These are phyloP conservation scores for Ilyonectria robusta DNA, from an alignment of 2,329 filamentous ascomycete species.

Conservation along the genomic window DNA sequence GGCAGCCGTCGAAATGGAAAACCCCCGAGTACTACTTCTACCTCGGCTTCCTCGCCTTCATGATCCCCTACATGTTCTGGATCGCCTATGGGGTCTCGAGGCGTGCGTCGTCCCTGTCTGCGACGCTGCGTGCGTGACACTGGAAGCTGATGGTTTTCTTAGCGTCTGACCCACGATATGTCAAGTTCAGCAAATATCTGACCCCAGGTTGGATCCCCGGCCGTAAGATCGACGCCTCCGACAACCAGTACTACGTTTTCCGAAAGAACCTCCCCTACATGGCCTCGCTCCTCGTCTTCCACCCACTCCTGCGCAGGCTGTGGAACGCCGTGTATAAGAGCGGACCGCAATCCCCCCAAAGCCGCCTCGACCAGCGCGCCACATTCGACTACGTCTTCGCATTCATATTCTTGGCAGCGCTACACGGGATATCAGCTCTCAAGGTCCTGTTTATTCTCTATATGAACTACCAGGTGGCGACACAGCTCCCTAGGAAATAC, in stretches of 20 bases:
- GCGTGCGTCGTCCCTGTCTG: constrained; percentile 64
- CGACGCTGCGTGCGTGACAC: too few species aligned
- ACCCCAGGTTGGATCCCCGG: constrained; percentile 92
- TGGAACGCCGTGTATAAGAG: constrained; percentile 72
- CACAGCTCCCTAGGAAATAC: constrained; percentile 76
- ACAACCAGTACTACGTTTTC: constrained; percentile 89
- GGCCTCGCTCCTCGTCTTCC: constrained; percentile 78
- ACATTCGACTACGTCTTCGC: constrained; percentile 90
- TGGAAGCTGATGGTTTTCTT: constrained; percentile 34
- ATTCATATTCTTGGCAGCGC: constrained; percentile 79
- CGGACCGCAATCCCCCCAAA: constrained; percentile 62
- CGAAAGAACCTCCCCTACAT: constrained; percentile 89
- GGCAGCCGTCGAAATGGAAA: constrained; percentile 81
- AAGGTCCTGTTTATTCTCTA: constrained; percentile 88
- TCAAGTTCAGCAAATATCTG: constrained; percentile 79
- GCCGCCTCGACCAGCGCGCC: constrained; percentile 76
- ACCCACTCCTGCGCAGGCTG: constrained; percentile 81
- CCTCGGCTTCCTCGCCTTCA: constrained; percentile 74
- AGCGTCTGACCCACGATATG: constrained; percentile 88
- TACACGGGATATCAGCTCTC: constrained; percentile 88
- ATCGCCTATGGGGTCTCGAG: constrained; percentile 88
- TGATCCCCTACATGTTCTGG: constrained; percentile 91
- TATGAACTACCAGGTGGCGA: constrained; percentile 86
- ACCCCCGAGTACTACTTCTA: constrained; percentile 91
- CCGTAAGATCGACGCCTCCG: constrained; percentile 92